Conservation (phyloP, 306 rosid species). For the Glycine soja region DNA sequence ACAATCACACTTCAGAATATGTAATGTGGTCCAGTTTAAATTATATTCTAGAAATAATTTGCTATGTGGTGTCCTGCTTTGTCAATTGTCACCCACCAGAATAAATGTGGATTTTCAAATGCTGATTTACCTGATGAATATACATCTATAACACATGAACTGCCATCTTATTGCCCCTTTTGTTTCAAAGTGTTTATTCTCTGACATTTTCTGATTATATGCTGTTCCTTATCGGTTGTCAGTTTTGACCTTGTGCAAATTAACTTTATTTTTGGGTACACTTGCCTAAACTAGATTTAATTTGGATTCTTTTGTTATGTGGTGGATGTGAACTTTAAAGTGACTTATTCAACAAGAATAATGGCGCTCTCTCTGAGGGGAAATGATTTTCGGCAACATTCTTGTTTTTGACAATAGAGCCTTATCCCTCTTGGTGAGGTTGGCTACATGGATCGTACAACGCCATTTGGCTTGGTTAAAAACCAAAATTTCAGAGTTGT, state of each 20-base stretch:
- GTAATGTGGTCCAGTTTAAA: neutral
- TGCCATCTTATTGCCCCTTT: neutral
- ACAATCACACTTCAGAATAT: neutral
- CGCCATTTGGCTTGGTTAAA: neutral
- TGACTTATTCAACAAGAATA: slow-evolving; percentile 10
- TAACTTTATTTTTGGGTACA: neutral
- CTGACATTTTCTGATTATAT: neutral
- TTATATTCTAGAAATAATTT: neutral
- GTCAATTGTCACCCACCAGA: slow-evolving; percentile 5
- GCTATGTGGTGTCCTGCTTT: neutral
- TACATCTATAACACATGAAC: slow-evolving; percentile 23
- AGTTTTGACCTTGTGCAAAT: neutral
- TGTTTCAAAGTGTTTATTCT: neutral
- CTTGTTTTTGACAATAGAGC: neutral
- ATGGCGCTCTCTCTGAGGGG: neutral
- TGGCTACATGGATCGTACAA: neutral
- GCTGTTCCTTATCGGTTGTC: neutral
- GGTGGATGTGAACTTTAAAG: slow-evolving; percentile 27
- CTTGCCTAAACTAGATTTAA: neutral
- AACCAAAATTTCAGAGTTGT: neutral
- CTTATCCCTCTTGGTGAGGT: neutral
- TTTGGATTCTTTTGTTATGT: slow-evolving; percentile 32
- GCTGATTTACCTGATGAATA: neutral
- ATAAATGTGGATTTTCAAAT: neutral
- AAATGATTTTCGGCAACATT: slow-evolving; percentile 21